These are phyloP conservation scores for Penicillium aurantiogriseum DNA, from an alignment of 2,329 filamentous ascomycete genomes.

Conservation along the genomic window DNA sequence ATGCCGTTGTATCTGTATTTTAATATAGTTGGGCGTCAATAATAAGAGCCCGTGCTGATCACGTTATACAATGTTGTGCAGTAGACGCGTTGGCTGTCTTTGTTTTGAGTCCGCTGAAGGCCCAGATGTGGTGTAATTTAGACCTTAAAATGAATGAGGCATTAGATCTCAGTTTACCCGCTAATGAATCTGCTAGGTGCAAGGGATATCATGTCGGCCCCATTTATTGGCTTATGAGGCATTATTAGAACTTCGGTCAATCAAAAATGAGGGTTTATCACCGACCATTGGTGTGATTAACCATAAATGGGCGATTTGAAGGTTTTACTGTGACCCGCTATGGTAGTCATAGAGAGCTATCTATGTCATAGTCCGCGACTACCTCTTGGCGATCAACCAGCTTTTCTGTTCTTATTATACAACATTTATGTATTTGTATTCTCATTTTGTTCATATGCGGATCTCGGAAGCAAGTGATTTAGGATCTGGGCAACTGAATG, in stretches of 20 bases:
- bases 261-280: neutral
- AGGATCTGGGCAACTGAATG: neutral
- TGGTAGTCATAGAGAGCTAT: neutral
- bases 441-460: neutral
- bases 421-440: too few species aligned
- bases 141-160: neutral
- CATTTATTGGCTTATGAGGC: neutral
- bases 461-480: neutral
- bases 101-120: neutral
- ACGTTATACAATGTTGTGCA: neutral
- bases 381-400: neutral
- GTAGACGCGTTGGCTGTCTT: neutral
- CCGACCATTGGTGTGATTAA: neutral
- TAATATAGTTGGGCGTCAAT: neutral
- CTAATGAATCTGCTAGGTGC: neutral
- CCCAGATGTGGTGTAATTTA: neutral
- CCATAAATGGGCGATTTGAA: slow-evolving; percentile 11
- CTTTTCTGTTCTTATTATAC: neutral
- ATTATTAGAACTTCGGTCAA: neutral
- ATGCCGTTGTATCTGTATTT: neutral
- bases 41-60: neutral
- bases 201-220: neutral
- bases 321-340: slow-evolving; percentile 8
- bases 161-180: neutral
- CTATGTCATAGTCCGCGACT: slow-evolving; percentile 1